Base-by-base conservation (phyloP, 345 rosid species). In the sweet orange (Citrus sinensis) region DNA sequence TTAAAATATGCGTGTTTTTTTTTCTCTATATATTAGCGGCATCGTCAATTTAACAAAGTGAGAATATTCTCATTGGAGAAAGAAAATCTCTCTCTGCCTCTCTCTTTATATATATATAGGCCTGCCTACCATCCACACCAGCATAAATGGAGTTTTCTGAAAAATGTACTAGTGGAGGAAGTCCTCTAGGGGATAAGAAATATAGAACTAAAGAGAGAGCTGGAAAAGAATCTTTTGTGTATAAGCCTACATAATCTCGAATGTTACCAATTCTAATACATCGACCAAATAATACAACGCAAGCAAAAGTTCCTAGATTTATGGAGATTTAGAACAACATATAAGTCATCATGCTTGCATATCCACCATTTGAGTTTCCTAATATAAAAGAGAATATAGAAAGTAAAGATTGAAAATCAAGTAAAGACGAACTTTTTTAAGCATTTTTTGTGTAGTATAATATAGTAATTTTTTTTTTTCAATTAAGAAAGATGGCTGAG, bases 191-290 rank as follows among this genome's bases (percentile, higher is more conserved):
- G 24, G 37, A 64, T 64, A 16, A 32, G 34, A 64, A 22, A 64
- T 11, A 32, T 16, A 64, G 11, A 17, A 11, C n/a, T 32, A 74
- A 35, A 73, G 32, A 49, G 20, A 61, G 39, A 39, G 58, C 3
- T 17, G 29, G 46, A 75, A 75, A 75, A 60, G 9, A 37, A 75
- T 64, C 2, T 76, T 49, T 64, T 56, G 34, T 64, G 71, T 49
- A 68, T 69, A 68, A 68, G 35, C 69, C 0, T 69, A 11, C 69
- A 70, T 70, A 61, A 59, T 78, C 54, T 39, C 51, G n/a, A 70
- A 71, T 49, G 56, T 79, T 71, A 71, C 64, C 39, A 67, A 59
- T 61, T 61, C 0, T 2, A 0, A 6, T 25, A 25, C 7, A 11
- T 24, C 9, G 30, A 60, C 63, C 30, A 60, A 60, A 60, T 60